Evolutionary conservation across 148 eudicot genomes (phyloP).

Genomic region (Beta vulgaris): DNA sequence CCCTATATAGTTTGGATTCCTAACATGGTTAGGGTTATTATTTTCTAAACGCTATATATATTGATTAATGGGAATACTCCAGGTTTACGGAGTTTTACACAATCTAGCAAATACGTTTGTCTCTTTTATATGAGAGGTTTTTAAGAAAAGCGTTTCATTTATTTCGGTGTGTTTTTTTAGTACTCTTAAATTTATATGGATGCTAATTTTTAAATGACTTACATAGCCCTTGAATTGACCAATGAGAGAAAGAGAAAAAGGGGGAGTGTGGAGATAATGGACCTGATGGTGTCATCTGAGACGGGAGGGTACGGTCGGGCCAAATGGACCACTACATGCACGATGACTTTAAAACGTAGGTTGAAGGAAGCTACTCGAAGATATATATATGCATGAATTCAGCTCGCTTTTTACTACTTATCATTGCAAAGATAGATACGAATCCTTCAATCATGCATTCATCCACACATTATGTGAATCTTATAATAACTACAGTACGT

Average conservation of each 20-base stretch:
- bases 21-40: too few relatives aligned
- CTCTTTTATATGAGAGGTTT: too few relatives aligned
- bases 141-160: too few relatives aligned
- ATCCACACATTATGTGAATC: constrained; percentile 12
- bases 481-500: neutral
- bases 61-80: too few relatives aligned
- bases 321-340: constrained; percentile 24
- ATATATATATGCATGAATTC: constrained; percentile 10
- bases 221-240: constrained; percentile 8
- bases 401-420: constrained; percentile 18
- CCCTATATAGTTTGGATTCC: too few relatives aligned
- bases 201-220: neutral
- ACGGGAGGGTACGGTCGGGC: constrained; percentile 1
- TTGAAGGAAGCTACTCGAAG: constrained; percentile 27
- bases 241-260: neutral
- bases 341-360: constrained; percentile 4
- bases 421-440: constrained; percentile 35
- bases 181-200: too few relatives aligned
- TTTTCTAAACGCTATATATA: too few relatives aligned
- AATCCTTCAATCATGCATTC: constrained; percentile 26
- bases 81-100: too few relatives aligned
- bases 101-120: too few relatives aligned
- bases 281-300: constrained; percentile 18
- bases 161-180: too few relatives aligned
- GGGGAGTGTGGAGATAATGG: neutral